Conservation (phyloP, 352 stramenopile species). For the Albugo laibachii region DNA sequence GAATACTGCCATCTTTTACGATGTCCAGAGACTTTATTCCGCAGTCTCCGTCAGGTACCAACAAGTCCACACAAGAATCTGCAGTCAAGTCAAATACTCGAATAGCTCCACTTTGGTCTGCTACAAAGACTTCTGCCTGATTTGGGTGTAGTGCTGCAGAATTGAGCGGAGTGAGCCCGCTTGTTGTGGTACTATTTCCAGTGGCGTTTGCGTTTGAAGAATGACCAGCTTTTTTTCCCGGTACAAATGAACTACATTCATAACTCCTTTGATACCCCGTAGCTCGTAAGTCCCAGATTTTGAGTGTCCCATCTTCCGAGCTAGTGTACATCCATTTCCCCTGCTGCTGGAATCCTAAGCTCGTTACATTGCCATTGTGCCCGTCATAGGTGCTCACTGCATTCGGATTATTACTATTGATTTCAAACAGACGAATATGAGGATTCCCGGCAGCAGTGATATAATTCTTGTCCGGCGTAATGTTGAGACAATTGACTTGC, state of each 20-base stretch:
- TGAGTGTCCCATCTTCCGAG: slow-evolving; percentile 91
- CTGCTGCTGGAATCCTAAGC: slow-evolving; percentile 94
- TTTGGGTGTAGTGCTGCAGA: slow-evolving; percentile 91
- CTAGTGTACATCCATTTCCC: slow-evolving; percentile 95
- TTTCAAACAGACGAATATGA: slow-evolving; percentile 94
- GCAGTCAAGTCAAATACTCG: slow-evolving; percentile 82
- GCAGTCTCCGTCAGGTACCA: slow-evolving; percentile 46
- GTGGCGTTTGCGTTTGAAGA: neutral
- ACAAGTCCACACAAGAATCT: slow-evolving; percentile 41
- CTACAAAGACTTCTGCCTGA: slow-evolving; percentile 69
- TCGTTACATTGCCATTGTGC: slow-evolving; percentile 92
- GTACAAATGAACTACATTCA: slow-evolving; percentile 17
- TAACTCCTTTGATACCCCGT: slow-evolving; percentile 77
- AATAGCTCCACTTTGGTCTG: slow-evolving; percentile 87
- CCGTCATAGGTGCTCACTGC: slow-evolving; percentile 91
- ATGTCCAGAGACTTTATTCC: slow-evolving; percentile 87
- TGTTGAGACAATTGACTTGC: slow-evolving; percentile 95
- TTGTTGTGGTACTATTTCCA: neutral
- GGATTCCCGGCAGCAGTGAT: slow-evolving; percentile 94
- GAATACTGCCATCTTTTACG: slow-evolving; percentile 76
- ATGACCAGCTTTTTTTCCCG: too few relatives aligned
- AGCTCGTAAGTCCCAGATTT: slow-evolving; percentile 87
- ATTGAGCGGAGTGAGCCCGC: slow-evolving; percentile 69
- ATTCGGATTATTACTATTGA: slow-evolving; percentile 91
- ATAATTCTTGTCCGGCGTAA: slow-evolving; percentile 93